These are phyloP conservation scores for Mortierella polycephala DNA, from an alignment of 371 early-diverging fungal genomes.

Conservation along the genomic window DNA sequence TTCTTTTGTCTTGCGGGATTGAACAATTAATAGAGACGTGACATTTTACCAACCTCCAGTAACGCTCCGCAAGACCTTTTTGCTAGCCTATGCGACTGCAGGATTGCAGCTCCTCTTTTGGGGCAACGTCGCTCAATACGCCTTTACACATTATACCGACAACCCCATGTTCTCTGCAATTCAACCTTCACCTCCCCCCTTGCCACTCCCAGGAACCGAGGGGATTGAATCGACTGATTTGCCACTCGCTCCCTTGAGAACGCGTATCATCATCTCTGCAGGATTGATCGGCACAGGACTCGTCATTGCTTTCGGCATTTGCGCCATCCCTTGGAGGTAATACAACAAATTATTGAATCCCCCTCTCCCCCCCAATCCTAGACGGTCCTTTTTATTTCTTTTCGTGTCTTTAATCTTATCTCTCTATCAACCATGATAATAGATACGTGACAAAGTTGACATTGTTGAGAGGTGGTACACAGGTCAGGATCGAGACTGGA, in stretches of 20 bases:
- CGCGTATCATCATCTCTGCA: slow-evolving; percentile 46
- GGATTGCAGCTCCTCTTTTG: slow-evolving; percentile 51
- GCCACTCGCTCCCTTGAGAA: slow-evolving; percentile 44
- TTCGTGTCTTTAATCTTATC: background rate
- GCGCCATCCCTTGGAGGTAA: slow-evolving; percentile 55
- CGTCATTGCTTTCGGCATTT: slow-evolving; percentile 53
- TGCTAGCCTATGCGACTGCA: slow-evolving; percentile 46
- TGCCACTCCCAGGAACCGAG: slow-evolving; percentile 46
- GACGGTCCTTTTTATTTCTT: background rate
- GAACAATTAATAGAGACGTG: slow-evolving; percentile 26
- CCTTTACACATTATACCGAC: slow-evolving; percentile 53
- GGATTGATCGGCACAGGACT: slow-evolving; percentile 51
- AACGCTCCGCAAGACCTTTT: slow-evolving; percentile 39
- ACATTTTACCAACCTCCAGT: slow-evolving; percentile 42
- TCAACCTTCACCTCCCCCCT: slow-evolving; percentile 43
- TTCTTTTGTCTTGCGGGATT: background rate
- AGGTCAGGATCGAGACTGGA: slow-evolving; percentile 48
- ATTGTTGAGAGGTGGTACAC: slow-evolving; percentile 43
- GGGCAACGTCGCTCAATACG: slow-evolving; percentile 51
- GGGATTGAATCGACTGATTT: slow-evolving; percentile 39
- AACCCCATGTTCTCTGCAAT: slow-evolving; percentile 43
- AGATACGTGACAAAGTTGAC: slow-evolving; percentile 52
- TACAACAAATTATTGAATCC: background rate
- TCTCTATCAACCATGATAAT: background rate
- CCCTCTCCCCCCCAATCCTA: too few species aligned